phyloP scores from a whole-genome alignment of 1,284 basidiomycete genomes.

The Boletus sp. region DNA sequence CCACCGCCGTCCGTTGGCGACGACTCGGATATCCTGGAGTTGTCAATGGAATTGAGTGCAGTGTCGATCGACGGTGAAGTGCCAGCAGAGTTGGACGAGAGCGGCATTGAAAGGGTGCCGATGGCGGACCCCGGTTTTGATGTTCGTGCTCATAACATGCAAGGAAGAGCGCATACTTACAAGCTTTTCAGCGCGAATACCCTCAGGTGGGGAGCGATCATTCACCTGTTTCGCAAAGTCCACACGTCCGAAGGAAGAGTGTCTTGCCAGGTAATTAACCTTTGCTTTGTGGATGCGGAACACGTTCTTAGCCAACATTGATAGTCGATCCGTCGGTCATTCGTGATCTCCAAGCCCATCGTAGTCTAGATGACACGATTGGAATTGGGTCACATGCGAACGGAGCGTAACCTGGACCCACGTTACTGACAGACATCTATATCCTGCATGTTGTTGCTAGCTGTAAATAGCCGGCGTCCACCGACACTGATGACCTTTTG shows the following conservation, averaged over 20 bases:
- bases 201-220: constrained; percentile 56
- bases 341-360: constrained; percentile 82
- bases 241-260: constrained; percentile 81
- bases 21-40: constrained; percentile 79
- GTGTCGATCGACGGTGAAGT: constrained; percentile 77
- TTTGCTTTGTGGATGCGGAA: neutral
- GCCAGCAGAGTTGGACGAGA: constrained; percentile 72
- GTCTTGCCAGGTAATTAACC: constrained; percentile 69
- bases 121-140: constrained; percentile 87
- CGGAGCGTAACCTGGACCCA: constrained; percentile 22
- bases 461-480: constrained; percentile 24
- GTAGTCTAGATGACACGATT: constrained; percentile 67
- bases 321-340: constrained; percentile 84
- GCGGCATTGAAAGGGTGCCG: constrained; percentile 81
- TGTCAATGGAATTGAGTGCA: constrained; percentile 83
- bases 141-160: constrained; percentile 45
- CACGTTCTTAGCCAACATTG: constrained; percentile 13
- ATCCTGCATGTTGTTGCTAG: constrained; percentile 19
- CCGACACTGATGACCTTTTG: constrained; percentile 30
- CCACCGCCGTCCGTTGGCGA: constrained; percentile 75
- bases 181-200: constrained; percentile 48
- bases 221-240: constrained; percentile 49
- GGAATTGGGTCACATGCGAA: constrained; percentile 33
- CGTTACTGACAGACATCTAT: constrained; percentile 20
- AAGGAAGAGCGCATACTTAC: constrained; percentile 19